These are phyloP conservation scores for Pythium guiyangense DNA, from an alignment of 352 stramenopile species.

Conservation along the genomic window DNA sequence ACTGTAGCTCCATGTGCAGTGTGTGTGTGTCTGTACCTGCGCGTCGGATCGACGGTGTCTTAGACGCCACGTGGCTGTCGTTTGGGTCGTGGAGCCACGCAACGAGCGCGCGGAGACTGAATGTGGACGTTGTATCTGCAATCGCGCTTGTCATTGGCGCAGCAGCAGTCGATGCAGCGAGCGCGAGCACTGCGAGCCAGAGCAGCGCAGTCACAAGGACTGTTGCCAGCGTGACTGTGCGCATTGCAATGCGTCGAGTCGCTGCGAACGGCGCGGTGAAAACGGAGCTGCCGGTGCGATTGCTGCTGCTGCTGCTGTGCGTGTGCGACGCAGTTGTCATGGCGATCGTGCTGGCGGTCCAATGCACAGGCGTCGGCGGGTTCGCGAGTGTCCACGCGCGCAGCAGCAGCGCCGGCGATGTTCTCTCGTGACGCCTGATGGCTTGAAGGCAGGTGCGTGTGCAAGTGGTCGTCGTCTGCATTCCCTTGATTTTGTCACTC, in stretches of 20 bases:
- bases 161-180: background rate
- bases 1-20: too few species aligned
- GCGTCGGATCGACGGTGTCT: background rate
- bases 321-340: background rate
- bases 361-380: too few species aligned
- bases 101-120: background rate
- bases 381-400: background rate
- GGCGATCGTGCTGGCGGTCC: background rate
- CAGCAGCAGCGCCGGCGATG: background rate
- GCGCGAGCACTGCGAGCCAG: background rate
- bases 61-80: background rate
- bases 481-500: too few species aligned
- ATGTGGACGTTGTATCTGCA: background rate
- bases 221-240: background rate
- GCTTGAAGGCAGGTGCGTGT: background rate
- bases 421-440: background rate
- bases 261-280: background rate
- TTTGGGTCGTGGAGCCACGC: background rate
- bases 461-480: too few species aligned
- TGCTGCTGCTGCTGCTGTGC: background rate
- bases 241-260: background rate
- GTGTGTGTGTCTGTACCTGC: background rate
- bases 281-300: background rate
- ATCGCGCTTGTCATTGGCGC: background rate
- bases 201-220: background rate